Percentiles rank a stretch among this genome's conserved stretches.
Conservation (phyloP, 169 alveolate species). For the Eimeria falciformis region DNA sequence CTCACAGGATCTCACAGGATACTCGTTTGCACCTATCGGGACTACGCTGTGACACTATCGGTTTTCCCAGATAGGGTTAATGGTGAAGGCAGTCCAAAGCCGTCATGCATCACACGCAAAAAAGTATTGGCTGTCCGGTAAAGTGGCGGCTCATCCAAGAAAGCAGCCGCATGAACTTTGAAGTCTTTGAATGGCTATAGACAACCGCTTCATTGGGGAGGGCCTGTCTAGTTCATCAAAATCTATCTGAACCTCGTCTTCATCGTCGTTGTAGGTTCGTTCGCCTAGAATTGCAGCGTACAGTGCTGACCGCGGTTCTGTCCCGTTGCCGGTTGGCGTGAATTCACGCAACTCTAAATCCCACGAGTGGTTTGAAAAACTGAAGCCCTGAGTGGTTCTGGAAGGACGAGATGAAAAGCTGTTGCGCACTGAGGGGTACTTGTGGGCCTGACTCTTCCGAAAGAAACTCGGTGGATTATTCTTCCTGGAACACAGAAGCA, state of each 20-base stretch:
- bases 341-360: neutral
- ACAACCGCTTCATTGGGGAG: slow-evolving; percentile 30
- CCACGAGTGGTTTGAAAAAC: slow-evolving; percentile 27
- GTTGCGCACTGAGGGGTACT: slow-evolving; percentile 56
- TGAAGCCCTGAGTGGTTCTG: neutral
- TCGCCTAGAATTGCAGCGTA: slow-evolving; percentile 63
- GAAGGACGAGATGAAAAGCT: slow-evolving; percentile 4
- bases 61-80: too few relatives aligned
- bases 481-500: slow-evolving; percentile 32
- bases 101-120: too few relatives aligned
- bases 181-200: slow-evolving; percentile 35
- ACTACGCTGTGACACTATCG: too few relatives aligned
- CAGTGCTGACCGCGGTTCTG: neutral
- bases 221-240: slow-evolving; percentile 62
- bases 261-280: slow-evolving; percentile 39
- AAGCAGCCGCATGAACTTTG: slow-evolving; percentile 57
- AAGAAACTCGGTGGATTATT: slow-evolving; percentile 54
- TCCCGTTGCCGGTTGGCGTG: neutral
- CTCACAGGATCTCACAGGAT: too few relatives aligned
- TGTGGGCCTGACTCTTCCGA: slow-evolving; percentile 59
- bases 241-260: slow-evolving; percentile 39
- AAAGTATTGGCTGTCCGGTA: too few relatives aligned
- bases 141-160: slow-evolving; percentile 2
- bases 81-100: too few relatives aligned
- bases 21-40: too few relatives aligned